phyloP scores from a whole-genome alignment of 2,329 filamentous ascomycete genomes.

The Bipolaris gigantea region DNA sequence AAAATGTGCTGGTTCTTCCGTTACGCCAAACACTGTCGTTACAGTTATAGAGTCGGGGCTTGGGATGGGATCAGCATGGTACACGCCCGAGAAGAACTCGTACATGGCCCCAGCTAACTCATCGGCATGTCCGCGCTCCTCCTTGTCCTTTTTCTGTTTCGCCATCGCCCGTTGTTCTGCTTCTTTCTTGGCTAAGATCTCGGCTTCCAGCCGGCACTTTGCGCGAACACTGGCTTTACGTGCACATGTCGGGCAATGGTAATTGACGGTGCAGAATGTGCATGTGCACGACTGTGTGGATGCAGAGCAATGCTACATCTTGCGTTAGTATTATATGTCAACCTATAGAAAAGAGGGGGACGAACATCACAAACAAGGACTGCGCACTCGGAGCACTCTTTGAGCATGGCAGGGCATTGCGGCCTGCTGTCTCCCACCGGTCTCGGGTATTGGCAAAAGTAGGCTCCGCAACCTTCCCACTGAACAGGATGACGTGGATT shows the following conservation, averaged over 20 bases:
- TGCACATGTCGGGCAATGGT: conserved; percentile 45
- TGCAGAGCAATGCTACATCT: conserved; percentile 33
- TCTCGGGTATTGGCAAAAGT: conserved; percentile 46
- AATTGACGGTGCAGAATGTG: conserved; percentile 45
- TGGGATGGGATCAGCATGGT: conserved; percentile 25
- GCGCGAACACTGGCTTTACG: conserved; percentile 38
- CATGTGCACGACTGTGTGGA: conserved; percentile 42
- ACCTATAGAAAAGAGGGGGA: not conserved
- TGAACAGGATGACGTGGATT: conserved; percentile 48
- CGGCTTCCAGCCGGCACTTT: conserved; percentile 43
- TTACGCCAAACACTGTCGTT: conserved; percentile 40
- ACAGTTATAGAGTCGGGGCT: conserved; percentile 42
- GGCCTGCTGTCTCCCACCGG: conserved; percentile 45
- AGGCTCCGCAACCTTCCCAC: conserved; percentile 49
- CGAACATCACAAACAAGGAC: conserved; percentile 49
- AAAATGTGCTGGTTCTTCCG: conserved; percentile 35
- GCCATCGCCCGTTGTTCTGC: conserved; percentile 34
- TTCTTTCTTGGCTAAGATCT: conserved; percentile 36
- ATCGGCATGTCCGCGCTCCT: conserved; percentile 40
- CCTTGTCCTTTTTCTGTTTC: conserved; percentile 36
- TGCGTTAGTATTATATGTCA: conserved; percentile 10
- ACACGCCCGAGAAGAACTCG: conserved; percentile 39
- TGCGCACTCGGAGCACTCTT: conserved; percentile 45
- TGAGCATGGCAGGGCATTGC: conserved; percentile 41
- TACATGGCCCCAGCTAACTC: conserved; percentile 40